A percentile compares a stretch with the other conserved stretches of the same genome.
phyloP scores from a whole-genome alignment of 768 basidiomycete species.

The Boletus reticulatus region DNA sequence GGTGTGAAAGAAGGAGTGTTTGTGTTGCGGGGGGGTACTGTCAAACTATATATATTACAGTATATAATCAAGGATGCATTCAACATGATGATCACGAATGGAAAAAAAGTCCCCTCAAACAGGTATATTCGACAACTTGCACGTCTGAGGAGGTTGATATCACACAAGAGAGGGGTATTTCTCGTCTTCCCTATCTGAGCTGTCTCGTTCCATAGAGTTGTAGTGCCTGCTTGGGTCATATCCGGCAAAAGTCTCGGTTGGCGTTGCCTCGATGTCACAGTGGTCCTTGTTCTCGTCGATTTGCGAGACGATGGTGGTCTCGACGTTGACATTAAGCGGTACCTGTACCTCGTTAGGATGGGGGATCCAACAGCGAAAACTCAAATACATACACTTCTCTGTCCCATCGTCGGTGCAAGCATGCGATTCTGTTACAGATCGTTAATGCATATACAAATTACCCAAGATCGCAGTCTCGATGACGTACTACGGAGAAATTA shows the following conservation, averaged over 20 bases:
- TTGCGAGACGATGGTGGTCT: constrained; percentile 32
- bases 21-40: not conserved
- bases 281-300: constrained; percentile 27
- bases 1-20: not conserved
- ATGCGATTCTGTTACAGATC: constrained; percentile 20
- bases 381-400: constrained; percentile 19
- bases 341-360: not conserved
- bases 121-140: constrained; percentile 9
- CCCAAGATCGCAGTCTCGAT: not conserved
- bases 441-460: not conserved
- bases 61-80: not conserved
- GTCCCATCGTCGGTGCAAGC: constrained; percentile 15
- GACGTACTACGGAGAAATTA: constrained; percentile 23
- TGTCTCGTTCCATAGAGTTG: constrained; percentile 19
- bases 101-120: not conserved
- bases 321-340: constrained; percentile 33
- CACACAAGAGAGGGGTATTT: constrained; percentile 11
- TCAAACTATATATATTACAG: constrained; percentile 13
- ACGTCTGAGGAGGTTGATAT: not conserved
- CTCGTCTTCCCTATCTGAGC: constrained; percentile 19
- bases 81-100: not conserved
- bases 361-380: not conserved
- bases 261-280: constrained; percentile 21
- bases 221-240: constrained; percentile 19
- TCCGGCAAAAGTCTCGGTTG: constrained; percentile 3